Percentiles rank a stretch among this genome's conserved stretches.
Conservation (phyloP, 352 stramenopile species). For the Globisporangium ultimum region DNA sequence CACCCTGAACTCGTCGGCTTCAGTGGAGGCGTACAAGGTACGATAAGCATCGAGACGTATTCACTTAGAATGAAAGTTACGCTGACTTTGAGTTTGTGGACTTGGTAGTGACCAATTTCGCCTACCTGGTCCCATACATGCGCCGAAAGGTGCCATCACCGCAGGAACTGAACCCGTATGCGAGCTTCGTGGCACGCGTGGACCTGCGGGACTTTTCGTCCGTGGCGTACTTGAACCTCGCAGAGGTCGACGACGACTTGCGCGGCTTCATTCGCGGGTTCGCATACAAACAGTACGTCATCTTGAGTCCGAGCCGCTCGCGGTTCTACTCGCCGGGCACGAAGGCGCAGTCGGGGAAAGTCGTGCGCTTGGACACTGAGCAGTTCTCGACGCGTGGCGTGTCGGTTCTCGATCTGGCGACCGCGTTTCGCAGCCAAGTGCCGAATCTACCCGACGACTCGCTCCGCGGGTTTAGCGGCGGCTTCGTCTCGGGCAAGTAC, state of each 20-base stretch:
- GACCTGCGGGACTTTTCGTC: constrained; percentile 63
- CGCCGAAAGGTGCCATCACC: constrained; percentile 31
- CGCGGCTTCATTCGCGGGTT: constrained; percentile 70
- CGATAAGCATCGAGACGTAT: not conserved
- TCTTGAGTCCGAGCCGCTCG: constrained; percentile 55
- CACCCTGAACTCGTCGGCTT: constrained; percentile 60
- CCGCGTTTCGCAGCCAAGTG: constrained; percentile 57
- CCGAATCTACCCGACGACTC: constrained; percentile 54
- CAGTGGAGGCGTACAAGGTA: constrained; percentile 57
- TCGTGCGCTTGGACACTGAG: constrained; percentile 67
- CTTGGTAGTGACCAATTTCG: constrained; percentile 54
- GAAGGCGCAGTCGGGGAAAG: constrained; percentile 52
- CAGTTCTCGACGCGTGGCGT: constrained; percentile 54
- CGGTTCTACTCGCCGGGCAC: constrained; percentile 21
- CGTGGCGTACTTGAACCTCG: constrained; percentile 50
- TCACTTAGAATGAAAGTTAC: too few relatives aligned
- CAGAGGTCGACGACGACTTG: constrained; percentile 38
- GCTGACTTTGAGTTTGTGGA: constrained; percentile 2
- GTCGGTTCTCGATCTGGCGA: constrained; percentile 50
- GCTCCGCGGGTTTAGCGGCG: constrained; percentile 64
- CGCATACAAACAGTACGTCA: constrained; percentile 70
- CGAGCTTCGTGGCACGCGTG: constrained; percentile 51
- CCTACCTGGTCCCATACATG: constrained; percentile 78
- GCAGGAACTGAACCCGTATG: constrained; percentile 50
- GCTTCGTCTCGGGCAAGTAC: constrained; percentile 73